These are phyloP conservation scores for Stropharia rugosoannulata DNA, from an alignment of 768 basidiomycete genomes.

Conservation along the genomic window DNA sequence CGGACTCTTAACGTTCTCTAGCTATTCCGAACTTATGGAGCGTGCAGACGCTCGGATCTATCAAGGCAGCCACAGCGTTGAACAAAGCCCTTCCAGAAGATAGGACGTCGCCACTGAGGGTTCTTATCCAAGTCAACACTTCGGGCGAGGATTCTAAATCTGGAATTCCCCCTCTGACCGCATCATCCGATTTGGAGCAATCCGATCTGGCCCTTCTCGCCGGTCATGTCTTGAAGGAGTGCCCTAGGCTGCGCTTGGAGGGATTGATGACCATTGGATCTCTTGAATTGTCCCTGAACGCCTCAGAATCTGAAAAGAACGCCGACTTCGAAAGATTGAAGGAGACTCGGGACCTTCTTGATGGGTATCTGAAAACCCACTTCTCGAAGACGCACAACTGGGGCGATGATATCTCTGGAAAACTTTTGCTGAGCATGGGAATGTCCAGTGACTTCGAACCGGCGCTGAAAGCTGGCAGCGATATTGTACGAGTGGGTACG, in stretches of 20 bases:
- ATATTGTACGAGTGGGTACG: slow-evolving; percentile 89
- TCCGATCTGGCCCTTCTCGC: slow-evolving; percentile 69
- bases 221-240: slow-evolving; percentile 63
- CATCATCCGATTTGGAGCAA: slow-evolving; percentile 27
- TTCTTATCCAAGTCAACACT: slow-evolving; percentile 94
- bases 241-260: slow-evolving; percentile 72
- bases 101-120: slow-evolving; percentile 64
- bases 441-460: slow-evolving; percentile 96
- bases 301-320: slow-evolving; percentile 44
- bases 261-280: slow-evolving; percentile 99
- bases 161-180: slow-evolving; percentile 64
- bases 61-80: slow-evolving; percentile 77
- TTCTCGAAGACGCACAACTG: slow-evolving; percentile 29
- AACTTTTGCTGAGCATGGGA: slow-evolving; percentile 82
- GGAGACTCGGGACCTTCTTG: slow-evolving; percentile 59
- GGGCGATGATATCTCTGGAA: slow-evolving; percentile 48
- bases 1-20: slow-evolving; percentile 27
- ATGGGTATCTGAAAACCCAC: slow-evolving; percentile 37
- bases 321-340: slow-evolving; percentile 76
- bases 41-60: slow-evolving; percentile 83
- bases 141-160: slow-evolving; percentile 92
- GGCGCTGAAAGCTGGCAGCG: slow-evolving; percentile 80
- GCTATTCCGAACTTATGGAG: slow-evolving; percentile 87
- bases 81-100: slow-evolving; percentile 65
- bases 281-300: slow-evolving; percentile 63